A percentile compares a stretch with the other conserved stretches of the same genome.
phyloP scores from a whole-genome alignment of 768 basidiomycete species.

The Tylopilus sp. region DNA sequence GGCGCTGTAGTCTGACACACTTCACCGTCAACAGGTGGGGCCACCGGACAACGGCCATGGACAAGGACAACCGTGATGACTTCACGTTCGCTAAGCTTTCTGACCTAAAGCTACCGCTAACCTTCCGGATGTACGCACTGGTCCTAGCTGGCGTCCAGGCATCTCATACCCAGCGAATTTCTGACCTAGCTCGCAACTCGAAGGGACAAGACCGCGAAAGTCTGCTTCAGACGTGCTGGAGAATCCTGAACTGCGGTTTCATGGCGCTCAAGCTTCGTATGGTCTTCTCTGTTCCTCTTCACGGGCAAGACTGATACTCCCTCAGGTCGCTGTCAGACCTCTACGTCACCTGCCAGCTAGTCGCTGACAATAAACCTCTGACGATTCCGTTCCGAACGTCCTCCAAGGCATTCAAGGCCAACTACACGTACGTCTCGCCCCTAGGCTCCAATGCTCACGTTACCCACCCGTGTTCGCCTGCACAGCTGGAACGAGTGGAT shows the following conservation, averaged over 20 bases:
- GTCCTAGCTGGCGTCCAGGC: background rate
- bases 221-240: conserved; percentile 80
- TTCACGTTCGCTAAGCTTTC: conserved; percentile 91
- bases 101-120: conserved; percentile 83
- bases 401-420: conserved; percentile 87
- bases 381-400: conserved; percentile 90
- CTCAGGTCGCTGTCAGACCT: conserved; percentile 84
- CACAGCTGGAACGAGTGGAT: conserved; percentile 95
- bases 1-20: too few species aligned
- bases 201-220: conserved; percentile 71
- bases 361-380: conserved; percentile 89
- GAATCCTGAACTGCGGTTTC: conserved; percentile 76
- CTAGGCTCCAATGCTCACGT: background rate
- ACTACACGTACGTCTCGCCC: conserved; percentile 56
- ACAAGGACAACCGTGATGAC: conserved; percentile 73
- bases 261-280: conserved; percentile 80
- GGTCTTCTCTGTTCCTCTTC: conserved; percentile 8
- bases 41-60: conserved; percentile 35
- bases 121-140: conserved; percentile 70
- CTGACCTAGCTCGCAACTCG: conserved; percentile 70
- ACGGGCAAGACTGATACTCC: conserved; percentile 17
- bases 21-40: background rate
- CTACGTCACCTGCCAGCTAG: conserved; percentile 88
- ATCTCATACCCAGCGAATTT: background rate
- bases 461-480: background rate